Evolutionary conservation across 257 asterid genomes (phyloP), one percentile per base, ranked within the genome.

Genomic region (Craterostigma plantagineum): DNA sequence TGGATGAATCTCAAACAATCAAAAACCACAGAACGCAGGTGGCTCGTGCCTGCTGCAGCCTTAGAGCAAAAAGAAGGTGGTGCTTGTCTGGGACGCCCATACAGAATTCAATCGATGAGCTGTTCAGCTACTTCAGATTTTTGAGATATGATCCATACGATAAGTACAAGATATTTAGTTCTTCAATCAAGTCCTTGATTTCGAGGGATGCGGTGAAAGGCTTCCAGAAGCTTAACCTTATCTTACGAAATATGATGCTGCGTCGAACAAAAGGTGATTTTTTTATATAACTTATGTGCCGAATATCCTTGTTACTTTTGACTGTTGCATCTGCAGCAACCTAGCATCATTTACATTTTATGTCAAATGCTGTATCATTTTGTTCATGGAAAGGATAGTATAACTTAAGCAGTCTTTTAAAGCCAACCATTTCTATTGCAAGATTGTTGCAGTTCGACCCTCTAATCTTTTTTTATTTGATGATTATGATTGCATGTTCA

Each of bases 51-150:
- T 90, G 99, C 69, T 83, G 92, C 60, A 71, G 95, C 69, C 95
- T 90, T 67, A 77, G 81, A 63, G 99, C 99, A 10, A 90, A 83
- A 63, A 64, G 91, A 59, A 73, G 99, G 64, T 90, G 99, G 99
- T 90, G 95, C 72, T 68, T 90, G 62, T 90, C 99, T 27, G 99
- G 99, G 67, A 90, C 99, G 13, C 99, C 99, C 9, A 79, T 90
- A 63, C 99, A 90, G 57, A 90, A 83, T 67, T 75, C 95, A 18
- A 65, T 90, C 30, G 99, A 90, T 60, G 99, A 90, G 39, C 67
- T 90, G 43, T 90, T 60, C 75, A 90, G 99, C 76, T 90, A 90
- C 73, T 90, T 90, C 70, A 71, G 95, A 62, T 90, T 90, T 62
- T 67, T 90, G 77, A 83, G 70, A 69, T 84, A 80, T 50, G 87